A percentile compares a stretch with the other conserved stretches of the same genome.
Conservation (phyloP, 805 yeast species). For the Clavispora fructus region DNA sequence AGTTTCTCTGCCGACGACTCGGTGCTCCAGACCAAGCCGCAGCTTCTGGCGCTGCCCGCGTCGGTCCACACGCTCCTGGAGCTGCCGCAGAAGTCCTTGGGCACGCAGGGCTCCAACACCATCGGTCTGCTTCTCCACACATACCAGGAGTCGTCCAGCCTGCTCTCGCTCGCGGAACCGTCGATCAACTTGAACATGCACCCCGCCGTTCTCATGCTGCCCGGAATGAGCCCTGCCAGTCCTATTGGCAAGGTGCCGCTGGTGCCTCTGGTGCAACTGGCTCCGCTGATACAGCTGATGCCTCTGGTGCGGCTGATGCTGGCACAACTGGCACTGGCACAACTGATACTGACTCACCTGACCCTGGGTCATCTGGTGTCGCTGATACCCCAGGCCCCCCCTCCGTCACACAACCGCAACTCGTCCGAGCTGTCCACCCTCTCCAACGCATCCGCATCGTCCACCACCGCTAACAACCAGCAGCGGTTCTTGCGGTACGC, state of each 20-base stretch:
- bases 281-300: constrained; percentile 8
- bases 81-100: constrained; percentile 18
- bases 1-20: constrained; percentile 24
- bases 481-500: constrained; percentile 40
- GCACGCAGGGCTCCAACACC: constrained; percentile 17
- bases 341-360: constrained; percentile 3
- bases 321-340: constrained; percentile 2
- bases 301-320: background rate
- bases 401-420: constrained; percentile 22
- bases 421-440: constrained; percentile 32
- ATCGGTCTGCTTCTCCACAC: constrained; percentile 27
- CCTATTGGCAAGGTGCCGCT: background rate
- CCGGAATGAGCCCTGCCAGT: background rate
- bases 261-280: background rate
- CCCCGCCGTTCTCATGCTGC: background rate
- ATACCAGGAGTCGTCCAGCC: constrained; percentile 24
- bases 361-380: too few species aligned
- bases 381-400: background rate
- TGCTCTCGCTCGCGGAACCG: constrained; percentile 9
- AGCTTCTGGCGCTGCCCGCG: constrained; percentile 1
- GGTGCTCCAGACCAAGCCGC: constrained; percentile 15
- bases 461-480: constrained; percentile 31
- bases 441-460: constrained; percentile 26
- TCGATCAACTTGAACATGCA: background rate
- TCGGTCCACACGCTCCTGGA: constrained; percentile 4